Conservation (phyloP, 495 filamentous ascomycete species). For the Lentithecium fluviatile region DNA sequence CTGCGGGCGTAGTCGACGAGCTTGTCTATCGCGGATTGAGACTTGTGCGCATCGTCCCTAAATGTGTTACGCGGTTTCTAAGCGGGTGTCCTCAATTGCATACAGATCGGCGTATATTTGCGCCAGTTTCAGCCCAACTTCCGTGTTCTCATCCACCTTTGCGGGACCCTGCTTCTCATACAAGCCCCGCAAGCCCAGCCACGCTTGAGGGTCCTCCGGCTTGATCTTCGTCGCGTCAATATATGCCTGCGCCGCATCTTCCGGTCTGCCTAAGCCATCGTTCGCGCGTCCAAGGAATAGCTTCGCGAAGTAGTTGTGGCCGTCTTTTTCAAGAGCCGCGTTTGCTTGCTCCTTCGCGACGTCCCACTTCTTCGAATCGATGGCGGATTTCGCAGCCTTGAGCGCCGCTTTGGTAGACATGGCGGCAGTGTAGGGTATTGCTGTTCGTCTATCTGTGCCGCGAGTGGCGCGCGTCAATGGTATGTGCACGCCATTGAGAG, state of each 20-base stretch:
- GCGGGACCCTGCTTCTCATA: slow-evolving; percentile 72
- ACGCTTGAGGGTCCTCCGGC: slow-evolving; percentile 65
- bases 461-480: neutral
- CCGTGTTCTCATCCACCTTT: slow-evolving; percentile 71
- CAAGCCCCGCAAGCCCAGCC: slow-evolving; percentile 85
- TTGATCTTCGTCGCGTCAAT: slow-evolving; percentile 67
- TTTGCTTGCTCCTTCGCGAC: slow-evolving; percentile 67
- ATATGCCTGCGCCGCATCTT: slow-evolving; percentile 74
- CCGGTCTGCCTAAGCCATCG: slow-evolving; percentile 68
- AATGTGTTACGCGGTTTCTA: too few species aligned
- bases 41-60: slow-evolving; percentile 62
- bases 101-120: slow-evolving; percentile 68
- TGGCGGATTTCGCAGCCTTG: slow-evolving; percentile 75
- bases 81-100: slow-evolving; percentile 41
- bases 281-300: slow-evolving; percentile 79
- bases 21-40: slow-evolving; percentile 79
- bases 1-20: slow-evolving; percentile 67
- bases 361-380: slow-evolving; percentile 78
- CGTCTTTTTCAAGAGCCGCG: slow-evolving; percentile 65
- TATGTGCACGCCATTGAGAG: slow-evolving; percentile 12
- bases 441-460: neutral
- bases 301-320: slow-evolving; percentile 76
- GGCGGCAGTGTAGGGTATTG: neutral
- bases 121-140: slow-evolving; percentile 69
- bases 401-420: slow-evolving; percentile 75